A percentile compares a stretch with the other conserved stretches of the same genome.
These are phyloP conservation scores for Phytophthora colocasiae DNA, from an alignment of 352 stramenopile species.

Conservation along the genomic window DNA sequence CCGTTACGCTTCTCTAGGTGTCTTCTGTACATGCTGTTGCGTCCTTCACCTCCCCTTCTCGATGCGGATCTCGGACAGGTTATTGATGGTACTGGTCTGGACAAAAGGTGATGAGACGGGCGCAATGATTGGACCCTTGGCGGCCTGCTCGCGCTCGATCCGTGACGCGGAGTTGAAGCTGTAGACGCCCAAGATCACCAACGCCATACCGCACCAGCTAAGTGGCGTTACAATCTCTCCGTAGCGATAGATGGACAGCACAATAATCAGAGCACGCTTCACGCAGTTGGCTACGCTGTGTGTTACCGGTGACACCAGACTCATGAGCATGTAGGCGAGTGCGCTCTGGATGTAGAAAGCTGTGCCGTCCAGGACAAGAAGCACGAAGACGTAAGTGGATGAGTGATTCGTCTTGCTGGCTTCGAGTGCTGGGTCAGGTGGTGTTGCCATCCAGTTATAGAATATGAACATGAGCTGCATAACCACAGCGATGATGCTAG, in stretches of 20 bases:
- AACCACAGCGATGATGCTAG: slow-evolving; percentile 81
- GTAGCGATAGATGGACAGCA: slow-evolving; percentile 92
- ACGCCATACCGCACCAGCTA: slow-evolving; percentile 86
- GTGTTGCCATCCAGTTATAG: slow-evolving; percentile 65
- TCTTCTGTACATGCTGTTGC: slow-evolving; percentile 24
- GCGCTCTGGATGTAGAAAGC: slow-evolving; percentile 92
- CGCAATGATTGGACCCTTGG: slow-evolving; percentile 42
- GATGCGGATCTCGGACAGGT: slow-evolving; percentile 74
- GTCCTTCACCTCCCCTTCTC: slow-evolving; percentile 47
- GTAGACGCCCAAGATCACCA: slow-evolving; percentile 91
- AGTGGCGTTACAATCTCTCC: slow-evolving; percentile 84
- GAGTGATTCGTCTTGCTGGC: slow-evolving; percentile 44
- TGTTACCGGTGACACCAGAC: slow-evolving; percentile 89
- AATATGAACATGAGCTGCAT: slow-evolving; percentile 88
- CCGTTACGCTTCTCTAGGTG: not conserved
- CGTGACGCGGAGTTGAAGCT: slow-evolving; percentile 82
- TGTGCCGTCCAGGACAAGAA: slow-evolving; percentile 75
- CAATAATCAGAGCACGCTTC: slow-evolving; percentile 91
- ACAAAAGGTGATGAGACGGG: slow-evolving; percentile 40
- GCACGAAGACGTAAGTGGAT: slow-evolving; percentile 49
- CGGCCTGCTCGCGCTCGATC: slow-evolving; percentile 54
- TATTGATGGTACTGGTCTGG: slow-evolving; percentile 58
- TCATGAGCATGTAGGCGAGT: slow-evolving; percentile 93
- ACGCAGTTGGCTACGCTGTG: slow-evolving; percentile 93
- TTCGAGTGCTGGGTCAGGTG: slow-evolving; percentile 31